These are phyloP conservation scores for Corniculantispora saksenae DNA, from an alignment of 2,329 filamentous ascomycete genomes.

Conservation along the genomic window DNA sequence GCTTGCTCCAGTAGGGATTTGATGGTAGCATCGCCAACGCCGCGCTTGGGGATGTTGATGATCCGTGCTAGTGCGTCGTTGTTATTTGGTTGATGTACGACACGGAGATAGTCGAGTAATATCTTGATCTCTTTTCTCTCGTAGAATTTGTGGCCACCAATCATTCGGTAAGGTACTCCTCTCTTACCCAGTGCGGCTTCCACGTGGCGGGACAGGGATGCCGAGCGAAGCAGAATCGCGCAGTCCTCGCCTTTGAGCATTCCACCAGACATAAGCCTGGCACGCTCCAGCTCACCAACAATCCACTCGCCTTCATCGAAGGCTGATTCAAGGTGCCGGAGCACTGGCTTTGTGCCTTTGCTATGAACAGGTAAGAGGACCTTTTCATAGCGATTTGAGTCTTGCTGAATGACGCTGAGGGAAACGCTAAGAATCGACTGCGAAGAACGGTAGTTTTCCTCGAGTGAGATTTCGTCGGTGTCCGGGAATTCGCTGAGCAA, in stretches of 20 bases:
- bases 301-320: conserved; percentile 84
- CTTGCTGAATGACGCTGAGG: conserved; percentile 86
- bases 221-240: conserved; percentile 84
- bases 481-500: conserved; percentile 76
- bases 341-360: conserved; percentile 75
- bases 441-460: conserved; percentile 94
- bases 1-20: conserved; percentile 76
- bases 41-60: conserved; percentile 80
- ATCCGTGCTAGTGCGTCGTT: conserved; percentile 83
- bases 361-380: conserved; percentile 77
- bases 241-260: conserved; percentile 77
- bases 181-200: conserved; percentile 78
- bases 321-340: conserved; percentile 71
- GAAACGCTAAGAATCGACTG: conserved; percentile 80
- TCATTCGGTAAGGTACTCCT: conserved; percentile 88
- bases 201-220: conserved; percentile 79
- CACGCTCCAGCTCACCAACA: conserved; percentile 76
- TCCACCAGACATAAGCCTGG: conserved; percentile 68
- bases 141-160: conserved; percentile 87
- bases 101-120: conserved; percentile 82
- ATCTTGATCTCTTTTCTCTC: conserved; percentile 88
- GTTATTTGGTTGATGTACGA: conserved; percentile 81
- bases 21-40: conserved; percentile 78
- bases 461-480: conserved; percentile 79
- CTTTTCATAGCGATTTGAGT: conserved; percentile 78